These are phyloP conservation scores for Eimeria nieschulzi DNA, from an alignment of 169 alveolate genomes.

Conservation along the genomic window DNA sequence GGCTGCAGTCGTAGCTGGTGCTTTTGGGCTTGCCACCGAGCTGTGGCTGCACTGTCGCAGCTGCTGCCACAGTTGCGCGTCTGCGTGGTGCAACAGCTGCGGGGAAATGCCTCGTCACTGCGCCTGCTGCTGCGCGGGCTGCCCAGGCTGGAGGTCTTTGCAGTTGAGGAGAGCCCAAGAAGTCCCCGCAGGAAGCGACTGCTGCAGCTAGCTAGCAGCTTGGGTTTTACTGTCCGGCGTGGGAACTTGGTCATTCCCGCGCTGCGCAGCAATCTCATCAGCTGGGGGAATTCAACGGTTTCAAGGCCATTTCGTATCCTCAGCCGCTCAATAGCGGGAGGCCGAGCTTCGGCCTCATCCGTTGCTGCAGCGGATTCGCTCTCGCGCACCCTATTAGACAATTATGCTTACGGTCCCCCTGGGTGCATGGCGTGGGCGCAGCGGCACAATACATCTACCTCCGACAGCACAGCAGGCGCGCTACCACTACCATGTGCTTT, in stretches of 20 bases:
- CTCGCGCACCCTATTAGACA: neutral
- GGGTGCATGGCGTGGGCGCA: neutral
- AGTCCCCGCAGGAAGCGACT: slow-evolving; percentile 48
- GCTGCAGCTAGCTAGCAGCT: slow-evolving; percentile 40
- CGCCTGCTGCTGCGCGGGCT: slow-evolving; percentile 61
- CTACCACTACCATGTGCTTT: no score
- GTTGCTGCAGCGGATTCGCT: slow-evolving; percentile 54
- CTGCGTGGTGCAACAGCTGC: slow-evolving; percentile 66
- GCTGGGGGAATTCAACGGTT: slow-evolving; percentile 9
- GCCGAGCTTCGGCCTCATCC: slow-evolving; percentile 36
- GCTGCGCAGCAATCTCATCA: slow-evolving; percentile 50
- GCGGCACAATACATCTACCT: no score
- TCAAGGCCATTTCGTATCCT: slow-evolving; percentile 46
- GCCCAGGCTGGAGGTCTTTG: slow-evolving; percentile 61
- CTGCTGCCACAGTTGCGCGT: slow-evolving; percentile 63
- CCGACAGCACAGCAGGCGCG: no score
- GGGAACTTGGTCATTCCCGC: slow-evolving; percentile 64
- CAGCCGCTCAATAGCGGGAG: slow-evolving; percentile 47
- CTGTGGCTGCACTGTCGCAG: slow-evolving; percentile 72
- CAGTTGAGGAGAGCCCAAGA: slow-evolving; percentile 39
- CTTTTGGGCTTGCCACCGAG: slow-evolving; percentile 61
- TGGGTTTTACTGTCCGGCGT: slow-evolving; percentile 58
- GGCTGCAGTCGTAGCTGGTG: slow-evolving; percentile 64
- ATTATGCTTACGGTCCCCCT: neutral
- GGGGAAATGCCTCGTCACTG: slow-evolving; percentile 58